Base-by-base conservation (phyloP, 2,329 filamentous ascomycete species). In the Raffaelea deltoideospora region DNA sequence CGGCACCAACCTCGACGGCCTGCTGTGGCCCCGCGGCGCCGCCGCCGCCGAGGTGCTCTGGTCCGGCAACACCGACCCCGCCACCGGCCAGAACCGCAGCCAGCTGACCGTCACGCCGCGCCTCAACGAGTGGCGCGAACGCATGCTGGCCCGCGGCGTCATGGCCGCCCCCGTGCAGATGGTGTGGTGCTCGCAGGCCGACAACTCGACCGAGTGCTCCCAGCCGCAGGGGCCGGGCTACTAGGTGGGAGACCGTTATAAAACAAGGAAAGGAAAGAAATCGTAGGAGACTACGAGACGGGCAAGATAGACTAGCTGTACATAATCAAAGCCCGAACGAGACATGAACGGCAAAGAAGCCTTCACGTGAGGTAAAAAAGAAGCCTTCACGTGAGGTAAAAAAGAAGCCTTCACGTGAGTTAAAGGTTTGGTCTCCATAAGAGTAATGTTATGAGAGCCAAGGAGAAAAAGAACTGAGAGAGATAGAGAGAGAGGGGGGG, bases 11-110 rank as follows among this genome's bases (percentile, higher is more conserved):
- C 53, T 93, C 13, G 83, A 93, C 58, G 61, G 61, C 26, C 73
- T 82, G 54, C 58, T 88, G 9, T 93, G 84, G 85, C 84, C 85
- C 8, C 67, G 85, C 6, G 74, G 72, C 2, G 70, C 69, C 35
- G 83, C 81, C 0, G 80, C 77, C 1, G 81, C 70, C 20, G 85
- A 92, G 59, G 74, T 87, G 1, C 64, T 88, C 33, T 93, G 85
- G 85, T 81, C 74, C 29, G 83, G 83, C 35, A 59, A 67, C 37
- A 68, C 69, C 41, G 80, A 87, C 50, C 27, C 43, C 13, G 66
- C 61, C 3, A 53, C 63, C 14, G 80, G 81, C 2, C 57, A 69
- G 51, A 85, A 85, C 55, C 63, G 83, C 36, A 80, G 72, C 43
- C 78, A 83, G 59, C 60, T 81, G 40, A 71, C 76, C 27, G 81